Evolutionary conservation across 192 early-diverging fungal genomes (phyloP).

Genomic region (Podila epicladia): DNA sequence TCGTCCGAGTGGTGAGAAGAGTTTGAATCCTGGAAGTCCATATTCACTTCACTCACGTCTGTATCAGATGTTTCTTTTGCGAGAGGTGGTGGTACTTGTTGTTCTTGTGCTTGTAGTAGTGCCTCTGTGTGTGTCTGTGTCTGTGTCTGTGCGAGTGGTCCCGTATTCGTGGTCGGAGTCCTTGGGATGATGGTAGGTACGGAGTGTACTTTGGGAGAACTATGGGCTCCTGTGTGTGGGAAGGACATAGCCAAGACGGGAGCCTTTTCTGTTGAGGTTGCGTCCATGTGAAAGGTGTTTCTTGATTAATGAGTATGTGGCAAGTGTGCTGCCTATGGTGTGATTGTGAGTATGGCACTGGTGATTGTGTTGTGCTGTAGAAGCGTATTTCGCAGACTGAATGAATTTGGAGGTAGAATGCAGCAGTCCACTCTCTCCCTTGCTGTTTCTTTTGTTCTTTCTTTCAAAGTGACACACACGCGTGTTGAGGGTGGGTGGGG

Average conservation of each 20-base stretch:
- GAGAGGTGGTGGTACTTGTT: background rate
- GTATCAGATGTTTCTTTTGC: no score
- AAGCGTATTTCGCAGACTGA: background rate
- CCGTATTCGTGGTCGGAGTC: background rate
- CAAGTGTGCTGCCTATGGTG: background rate
- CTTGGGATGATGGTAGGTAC: background rate
- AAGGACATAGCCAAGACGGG: conserved; percentile 1
- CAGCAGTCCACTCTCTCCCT: no score
- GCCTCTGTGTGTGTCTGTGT: background rate
- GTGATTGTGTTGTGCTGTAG: background rate
- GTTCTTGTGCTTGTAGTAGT: background rate
- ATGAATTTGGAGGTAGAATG: no score
- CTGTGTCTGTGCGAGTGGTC: background rate
- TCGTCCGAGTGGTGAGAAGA: background rate
- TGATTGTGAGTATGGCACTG: background rate
- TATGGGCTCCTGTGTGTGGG: background rate
- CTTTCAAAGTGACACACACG: no score
- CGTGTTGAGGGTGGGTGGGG: no score
- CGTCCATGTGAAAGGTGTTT: background rate
- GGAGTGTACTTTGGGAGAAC: background rate
- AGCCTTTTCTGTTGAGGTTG: background rate
- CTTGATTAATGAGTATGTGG: background rate
- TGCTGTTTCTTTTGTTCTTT: no score
- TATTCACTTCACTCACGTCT: background rate
- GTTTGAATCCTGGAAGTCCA: background rate